Conservation (phyloP, 1,284 basidiomycete species). For the Butyriboletus appendiculatus region DNA sequence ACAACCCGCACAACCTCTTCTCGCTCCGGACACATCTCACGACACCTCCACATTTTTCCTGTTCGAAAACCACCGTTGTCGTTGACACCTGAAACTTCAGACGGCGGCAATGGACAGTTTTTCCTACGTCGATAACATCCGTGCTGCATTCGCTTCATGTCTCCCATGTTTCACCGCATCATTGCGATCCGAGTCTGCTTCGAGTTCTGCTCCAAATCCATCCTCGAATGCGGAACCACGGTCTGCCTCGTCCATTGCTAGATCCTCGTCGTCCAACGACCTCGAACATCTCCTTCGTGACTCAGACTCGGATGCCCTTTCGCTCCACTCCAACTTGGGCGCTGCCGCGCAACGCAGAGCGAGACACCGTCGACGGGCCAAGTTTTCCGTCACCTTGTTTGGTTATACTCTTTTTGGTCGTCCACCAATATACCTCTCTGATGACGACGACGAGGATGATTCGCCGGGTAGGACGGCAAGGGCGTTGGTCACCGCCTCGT, state of each 20-base stretch:
- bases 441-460: conserved; percentile 44
- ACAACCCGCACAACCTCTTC: not conserved
- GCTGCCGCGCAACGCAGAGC: conserved; percentile 31
- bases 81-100: too few relatives aligned
- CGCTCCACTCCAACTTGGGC: conserved; percentile 65
- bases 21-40: not conserved
- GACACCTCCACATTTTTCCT: not conserved
- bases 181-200: conserved; percentile 24
- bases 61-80: not conserved
- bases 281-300: conserved; percentile 57
- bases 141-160: conserved; percentile 58
- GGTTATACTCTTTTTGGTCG: conserved; percentile 66
- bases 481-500: conserved; percentile 37
- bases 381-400: conserved; percentile 57
- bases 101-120: conserved; percentile 46
- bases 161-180: conserved; percentile 51
- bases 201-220: conserved; percentile 12
- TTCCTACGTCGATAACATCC: conserved; percentile 61
- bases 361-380: conserved; percentile 38
- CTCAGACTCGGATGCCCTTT: conserved; percentile 57
- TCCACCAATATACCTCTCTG: conserved; percentile 54
- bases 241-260: conserved; percentile 23
- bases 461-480: conserved; percentile 8
- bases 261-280: conserved; percentile 46
- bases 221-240: conserved; percentile 28